A percentile compares a stretch with the other conserved stretches of the same genome.
Conservation (phyloP, 306 rosid species). For the Biancaea sappan region DNA sequence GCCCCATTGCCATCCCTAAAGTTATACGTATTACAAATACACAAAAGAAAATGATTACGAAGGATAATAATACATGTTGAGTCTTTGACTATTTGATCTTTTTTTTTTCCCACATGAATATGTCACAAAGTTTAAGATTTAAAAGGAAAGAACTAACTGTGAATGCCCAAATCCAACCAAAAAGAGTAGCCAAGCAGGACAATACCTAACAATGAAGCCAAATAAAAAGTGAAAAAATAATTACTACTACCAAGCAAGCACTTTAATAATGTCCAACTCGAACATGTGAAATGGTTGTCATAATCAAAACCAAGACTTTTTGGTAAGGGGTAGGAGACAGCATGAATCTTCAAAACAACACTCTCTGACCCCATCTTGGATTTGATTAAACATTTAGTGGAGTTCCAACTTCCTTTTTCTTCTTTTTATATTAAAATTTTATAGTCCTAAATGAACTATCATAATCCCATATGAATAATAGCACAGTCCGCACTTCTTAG, state of each 20-base stretch:
- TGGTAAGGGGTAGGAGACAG: conserved; percentile 62
- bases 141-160: background rate
- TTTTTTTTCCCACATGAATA: conserved; percentile 9
- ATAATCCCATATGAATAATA: conserved; percentile 46
- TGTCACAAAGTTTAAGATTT: background rate
- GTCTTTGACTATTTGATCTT: conserved; percentile 9
- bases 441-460: conserved; percentile 50
- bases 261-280: conserved; percentile 30
- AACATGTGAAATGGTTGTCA: conserved; percentile 62
- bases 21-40: background rate
- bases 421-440: background rate
- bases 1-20: too few relatives aligned
- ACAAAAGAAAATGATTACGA: conserved; percentile 7
- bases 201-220: background rate
- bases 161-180: conserved; percentile 28
- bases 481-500: conserved; percentile 43
- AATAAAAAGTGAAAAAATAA: conserved; percentile 14
- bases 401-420: conserved; percentile 25
- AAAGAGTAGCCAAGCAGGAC: conserved; percentile 26
- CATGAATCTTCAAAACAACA: conserved; percentile 74
- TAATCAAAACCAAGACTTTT: conserved; percentile 59
- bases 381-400: conserved; percentile 48
- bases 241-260: conserved; percentile 42
- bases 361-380: conserved; percentile 59
- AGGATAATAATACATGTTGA: conserved; percentile 17